phyloP scores from a whole-genome alignment of 805 yeast genomes.

The Candida koratica region DNA sequence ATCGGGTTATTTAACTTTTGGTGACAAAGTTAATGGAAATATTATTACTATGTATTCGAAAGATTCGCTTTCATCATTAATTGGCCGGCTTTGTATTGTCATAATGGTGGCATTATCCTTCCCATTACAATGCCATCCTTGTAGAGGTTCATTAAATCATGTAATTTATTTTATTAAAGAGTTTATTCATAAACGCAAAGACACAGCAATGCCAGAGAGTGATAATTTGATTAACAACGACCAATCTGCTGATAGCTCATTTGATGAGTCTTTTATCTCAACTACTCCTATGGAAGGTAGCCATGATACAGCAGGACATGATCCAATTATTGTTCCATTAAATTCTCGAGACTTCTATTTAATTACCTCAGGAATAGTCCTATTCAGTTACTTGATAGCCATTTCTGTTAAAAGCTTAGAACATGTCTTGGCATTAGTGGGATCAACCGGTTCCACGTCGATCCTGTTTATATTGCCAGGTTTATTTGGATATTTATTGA shows the following conservation, averaged over 20 bases:
- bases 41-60: conserved; percentile 64
- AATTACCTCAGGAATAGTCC: conserved; percentile 46
- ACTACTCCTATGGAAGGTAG: conserved; percentile 47
- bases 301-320: conserved; percentile 44
- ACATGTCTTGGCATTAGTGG: conserved; percentile 66
- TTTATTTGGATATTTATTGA: conserved; percentile 60
- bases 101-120: conserved; percentile 72
- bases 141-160: conserved; percentile 69
- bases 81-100: conserved; percentile 61
- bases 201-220: conserved; percentile 8
- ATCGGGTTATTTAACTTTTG: conserved; percentile 70
- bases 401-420: conserved; percentile 61
- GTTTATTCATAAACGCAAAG: conserved; percentile 1
- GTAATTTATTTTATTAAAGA: conserved; percentile 26
- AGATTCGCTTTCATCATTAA: conserved; percentile 42
- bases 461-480: conserved; percentile 80
- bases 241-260: conserved; percentile 13
- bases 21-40: conserved; percentile 61
- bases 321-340: conserved; percentile 48
- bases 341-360: conserved; percentile 43
- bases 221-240: conserved; percentile 11
- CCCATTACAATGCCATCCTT: conserved; percentile 80
- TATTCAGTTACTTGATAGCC: conserved; percentile 53
- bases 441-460: conserved; percentile 80
- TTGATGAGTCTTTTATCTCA: conserved; percentile 35